Evolutionary conservation across 139 green algal species (phyloP).

Genomic region (Desmodesmus armatus): DNA sequence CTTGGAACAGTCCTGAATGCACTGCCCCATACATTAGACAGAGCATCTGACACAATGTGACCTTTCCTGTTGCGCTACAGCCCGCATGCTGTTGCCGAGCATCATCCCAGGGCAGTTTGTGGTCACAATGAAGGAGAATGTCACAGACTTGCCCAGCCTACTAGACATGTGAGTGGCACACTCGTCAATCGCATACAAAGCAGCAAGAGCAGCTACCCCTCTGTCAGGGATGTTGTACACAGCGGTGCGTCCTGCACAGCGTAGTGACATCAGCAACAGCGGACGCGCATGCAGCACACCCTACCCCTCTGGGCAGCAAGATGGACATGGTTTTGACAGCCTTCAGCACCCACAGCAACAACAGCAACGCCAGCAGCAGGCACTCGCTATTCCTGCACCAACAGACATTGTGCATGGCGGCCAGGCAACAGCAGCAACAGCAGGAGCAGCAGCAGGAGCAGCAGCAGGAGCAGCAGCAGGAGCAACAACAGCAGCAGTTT

Average conservation of each 20-base stretch:
- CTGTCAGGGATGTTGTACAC: too few relatives aligned
- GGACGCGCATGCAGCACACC: background rate
- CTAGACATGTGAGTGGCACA: slow-evolving; percentile 26
- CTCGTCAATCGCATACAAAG: background rate
- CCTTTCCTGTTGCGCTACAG: background rate
- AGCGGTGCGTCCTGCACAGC: too few relatives aligned
- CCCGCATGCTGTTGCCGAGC: background rate
- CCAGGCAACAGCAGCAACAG: background rate
- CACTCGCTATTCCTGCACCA: background rate
- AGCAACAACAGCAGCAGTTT: background rate
- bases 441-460: background rate
- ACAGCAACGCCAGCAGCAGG: background rate
- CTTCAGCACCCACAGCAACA: background rate
- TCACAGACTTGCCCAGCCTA: background rate
- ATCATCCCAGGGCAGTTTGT: slow-evolving; percentile 47
- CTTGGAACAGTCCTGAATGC: background rate
- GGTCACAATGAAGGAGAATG: slow-evolving; percentile 25
- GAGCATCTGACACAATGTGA: background rate
- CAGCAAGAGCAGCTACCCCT: too few relatives aligned
- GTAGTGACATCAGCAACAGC: background rate
- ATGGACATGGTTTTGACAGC: too few relatives aligned
- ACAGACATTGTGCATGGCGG: too few relatives aligned
- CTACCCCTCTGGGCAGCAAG: too few relatives aligned
- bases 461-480: background rate
- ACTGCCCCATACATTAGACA: background rate